Percentiles rank a stretch among this genome's conserved stretches.
phyloP scores from a whole-genome alignment of 108 stramenopile species.

The Parmales sp. region DNA sequence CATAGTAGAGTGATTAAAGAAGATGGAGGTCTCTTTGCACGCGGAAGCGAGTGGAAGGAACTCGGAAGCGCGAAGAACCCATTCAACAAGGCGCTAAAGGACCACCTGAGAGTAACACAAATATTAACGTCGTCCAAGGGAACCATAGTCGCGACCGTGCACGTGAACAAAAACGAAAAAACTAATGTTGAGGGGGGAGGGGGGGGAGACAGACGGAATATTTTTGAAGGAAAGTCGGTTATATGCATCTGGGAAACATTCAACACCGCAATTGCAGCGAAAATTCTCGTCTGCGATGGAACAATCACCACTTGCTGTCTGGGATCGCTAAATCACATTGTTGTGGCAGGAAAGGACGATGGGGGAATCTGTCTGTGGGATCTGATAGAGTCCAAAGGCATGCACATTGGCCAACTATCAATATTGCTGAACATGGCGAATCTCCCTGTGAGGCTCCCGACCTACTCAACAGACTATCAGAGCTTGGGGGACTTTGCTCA shows the following conservation, averaged over 20 bases:
- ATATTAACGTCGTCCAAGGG: neutral
- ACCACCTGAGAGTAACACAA: neutral
- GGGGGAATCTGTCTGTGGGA: neutral
- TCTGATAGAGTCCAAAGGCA: neutral
- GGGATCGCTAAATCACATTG: neutral
- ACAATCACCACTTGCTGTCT: neutral
- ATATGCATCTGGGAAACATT: neutral
- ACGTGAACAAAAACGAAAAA: neutral
- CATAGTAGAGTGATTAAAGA: neutral
- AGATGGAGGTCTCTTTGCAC: no score
- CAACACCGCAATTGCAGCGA: neutral
- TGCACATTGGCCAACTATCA: neutral
- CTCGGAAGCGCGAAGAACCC: neutral
- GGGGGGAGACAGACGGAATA: neutral
- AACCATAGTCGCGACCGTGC: neutral
- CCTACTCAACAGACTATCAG: neutral
- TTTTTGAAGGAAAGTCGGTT: neutral
- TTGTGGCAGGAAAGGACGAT: neutral
- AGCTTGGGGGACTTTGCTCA: neutral
- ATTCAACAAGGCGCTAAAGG: neutral
- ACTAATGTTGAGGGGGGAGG: no score
- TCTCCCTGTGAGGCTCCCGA: neutral
- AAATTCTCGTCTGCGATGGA: neutral
- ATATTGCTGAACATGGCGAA: neutral
- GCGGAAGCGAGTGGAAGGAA: neutral